A percentile compares a stretch with the other conserved stretches of the same genome.
These are phyloP conservation scores for Sinapis alba DNA, from an alignment of 441 rosid genomes.

Conservation along the genomic window DNA sequence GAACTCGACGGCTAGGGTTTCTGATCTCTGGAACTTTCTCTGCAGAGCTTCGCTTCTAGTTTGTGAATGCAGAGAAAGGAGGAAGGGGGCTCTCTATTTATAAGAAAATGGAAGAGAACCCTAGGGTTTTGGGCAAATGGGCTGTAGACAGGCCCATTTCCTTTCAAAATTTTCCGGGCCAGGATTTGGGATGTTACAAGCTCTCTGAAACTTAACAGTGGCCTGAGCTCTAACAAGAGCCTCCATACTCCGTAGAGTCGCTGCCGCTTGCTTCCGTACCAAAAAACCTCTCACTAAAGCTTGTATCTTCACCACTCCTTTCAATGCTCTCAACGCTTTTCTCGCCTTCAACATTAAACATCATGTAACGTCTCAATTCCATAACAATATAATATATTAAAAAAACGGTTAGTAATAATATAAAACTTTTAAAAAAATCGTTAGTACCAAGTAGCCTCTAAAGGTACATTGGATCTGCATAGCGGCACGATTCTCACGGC, in stretches of 20 bases:
- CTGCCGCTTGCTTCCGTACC: conserved; percentile 60
- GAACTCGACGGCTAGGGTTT: too few relatives aligned
- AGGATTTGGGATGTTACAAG: too few relatives aligned
- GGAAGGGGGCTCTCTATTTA: too few relatives aligned
- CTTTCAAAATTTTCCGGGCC: too few relatives aligned
- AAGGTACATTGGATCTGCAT: conserved; percentile 63
- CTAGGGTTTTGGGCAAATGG: too few relatives aligned
- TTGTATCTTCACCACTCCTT: conserved; percentile 71
- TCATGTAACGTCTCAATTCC: neutral
- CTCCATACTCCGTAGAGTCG: conserved; percentile 64
- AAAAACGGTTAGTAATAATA: neutral
- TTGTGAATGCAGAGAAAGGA: too few relatives aligned
- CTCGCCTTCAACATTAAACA: conserved; percentile 51
- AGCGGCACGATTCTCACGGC: conserved; percentile 52
- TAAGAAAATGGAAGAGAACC: too few relatives aligned
- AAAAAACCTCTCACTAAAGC: conserved; percentile 65
- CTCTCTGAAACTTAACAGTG: conserved; percentile 47
- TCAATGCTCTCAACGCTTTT: conserved; percentile 62
- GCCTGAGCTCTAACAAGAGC: conserved; percentile 66
- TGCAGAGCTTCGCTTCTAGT: too few relatives aligned
- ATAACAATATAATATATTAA: neutral
- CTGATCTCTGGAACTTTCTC: too few relatives aligned
- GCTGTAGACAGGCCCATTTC: too few relatives aligned
- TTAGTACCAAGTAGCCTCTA: conserved; percentile 61
- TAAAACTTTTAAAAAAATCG: neutral